phyloP scores from a whole-genome alignment of 257 asterid genomes.

The Scutellaria barbata region DNA sequence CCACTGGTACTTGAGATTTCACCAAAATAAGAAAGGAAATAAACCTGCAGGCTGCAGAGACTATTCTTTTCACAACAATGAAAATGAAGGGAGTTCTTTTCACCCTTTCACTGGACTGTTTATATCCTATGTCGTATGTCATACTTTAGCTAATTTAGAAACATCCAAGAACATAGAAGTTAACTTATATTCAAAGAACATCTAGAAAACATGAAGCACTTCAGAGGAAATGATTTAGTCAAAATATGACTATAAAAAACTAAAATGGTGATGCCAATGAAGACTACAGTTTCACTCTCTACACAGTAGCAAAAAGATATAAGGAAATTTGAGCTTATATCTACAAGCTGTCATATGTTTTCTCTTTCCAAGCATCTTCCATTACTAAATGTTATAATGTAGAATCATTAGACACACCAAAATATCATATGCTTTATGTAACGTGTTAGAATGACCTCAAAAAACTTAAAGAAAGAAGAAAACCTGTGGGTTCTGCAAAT shows the following conservation, averaged over 20 bases:
- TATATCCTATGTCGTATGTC: too few relatives aligned
- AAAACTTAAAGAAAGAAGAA: conserved; percentile 17
- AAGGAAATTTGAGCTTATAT: not conserved
- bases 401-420: not conserved
- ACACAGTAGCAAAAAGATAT: not conserved
- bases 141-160: too few relatives aligned
- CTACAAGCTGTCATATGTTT: not conserved
- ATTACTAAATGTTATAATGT: not conserved
- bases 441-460: conserved; percentile 12
- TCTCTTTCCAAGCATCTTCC: not conserved
- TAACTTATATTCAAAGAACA: too few relatives aligned
- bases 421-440: not conserved
- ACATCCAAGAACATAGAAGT: too few relatives aligned
- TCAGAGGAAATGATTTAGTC: not conserved
- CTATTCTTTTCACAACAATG: too few relatives aligned
- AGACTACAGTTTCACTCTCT: not conserved
- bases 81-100: too few relatives aligned
- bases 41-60: too few relatives aligned
- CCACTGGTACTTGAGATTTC: too few relatives aligned
- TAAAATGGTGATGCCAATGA: not conserved
- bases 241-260: not conserved
- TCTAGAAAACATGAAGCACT: too few relatives aligned
- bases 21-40: too few relatives aligned
- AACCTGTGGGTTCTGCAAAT: conserved; percentile 98
- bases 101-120: too few relatives aligned